These are phyloP conservation scores for Tetradesmus obliquus DNA, from an alignment of 139 green algal species.

Conservation along the genomic window DNA sequence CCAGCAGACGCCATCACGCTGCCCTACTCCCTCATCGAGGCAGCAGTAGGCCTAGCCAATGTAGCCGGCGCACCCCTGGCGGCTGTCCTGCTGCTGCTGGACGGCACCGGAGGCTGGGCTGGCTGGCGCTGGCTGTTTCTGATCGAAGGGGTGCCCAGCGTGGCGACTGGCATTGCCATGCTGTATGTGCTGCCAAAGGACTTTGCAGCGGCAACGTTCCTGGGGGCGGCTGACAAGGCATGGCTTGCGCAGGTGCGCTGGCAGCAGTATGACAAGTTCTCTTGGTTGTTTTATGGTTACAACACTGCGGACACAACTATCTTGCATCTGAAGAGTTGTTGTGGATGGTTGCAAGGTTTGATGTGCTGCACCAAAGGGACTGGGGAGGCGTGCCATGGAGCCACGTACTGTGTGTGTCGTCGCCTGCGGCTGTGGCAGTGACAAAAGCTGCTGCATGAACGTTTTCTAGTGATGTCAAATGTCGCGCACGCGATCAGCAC, in stretches of 20 bases:
- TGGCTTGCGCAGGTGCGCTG: slow-evolving; percentile 43
- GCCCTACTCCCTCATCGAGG: slow-evolving; percentile 56
- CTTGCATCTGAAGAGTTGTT: too few relatives aligned
- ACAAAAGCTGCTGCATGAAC: too few relatives aligned
- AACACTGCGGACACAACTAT: too few relatives aligned
- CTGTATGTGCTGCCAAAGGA: slow-evolving; percentile 30
- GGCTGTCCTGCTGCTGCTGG: slow-evolving; percentile 64
- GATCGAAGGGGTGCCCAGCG: slow-evolving; percentile 58
- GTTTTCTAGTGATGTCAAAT: too few relatives aligned
- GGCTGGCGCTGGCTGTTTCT: slow-evolving; percentile 79
- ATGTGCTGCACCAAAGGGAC: too few relatives aligned
- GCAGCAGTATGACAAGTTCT: neutral
- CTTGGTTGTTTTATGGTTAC: neutral
- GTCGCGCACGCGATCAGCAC: too few relatives aligned
- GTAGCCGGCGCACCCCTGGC: slow-evolving; percentile 71
- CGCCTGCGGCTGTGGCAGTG: too few relatives aligned
- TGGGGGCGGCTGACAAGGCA: slow-evolving; percentile 37
- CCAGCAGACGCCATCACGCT: slow-evolving; percentile 57
- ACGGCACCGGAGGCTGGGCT: slow-evolving; percentile 35
- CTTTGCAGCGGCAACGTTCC: slow-evolving; percentile 34
- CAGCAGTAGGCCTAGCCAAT: slow-evolving; percentile 59
- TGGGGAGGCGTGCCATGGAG: too few relatives aligned
- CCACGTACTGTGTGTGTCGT: too few relatives aligned
- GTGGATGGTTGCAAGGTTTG: too few relatives aligned
- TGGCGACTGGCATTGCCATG: slow-evolving; percentile 42